Base-by-base conservation (phyloP, 768 basidiomycete species). In the Mycena vulgaris region DNA sequence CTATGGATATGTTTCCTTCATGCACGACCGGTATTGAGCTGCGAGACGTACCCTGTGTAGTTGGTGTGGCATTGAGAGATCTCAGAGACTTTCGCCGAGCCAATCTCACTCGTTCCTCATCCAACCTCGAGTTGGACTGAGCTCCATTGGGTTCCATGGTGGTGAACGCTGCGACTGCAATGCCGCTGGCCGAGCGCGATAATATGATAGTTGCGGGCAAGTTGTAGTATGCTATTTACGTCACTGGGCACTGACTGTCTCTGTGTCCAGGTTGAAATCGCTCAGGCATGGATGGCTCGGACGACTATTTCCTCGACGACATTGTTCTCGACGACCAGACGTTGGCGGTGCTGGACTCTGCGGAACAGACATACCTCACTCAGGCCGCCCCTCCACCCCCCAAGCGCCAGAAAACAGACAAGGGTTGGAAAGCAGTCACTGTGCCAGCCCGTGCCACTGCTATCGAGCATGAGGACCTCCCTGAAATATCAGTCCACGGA, bases 271-370 rank as follows among this genome's bases (percentile, higher is more conserved):
- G n/a, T n/a, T n/a, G n/a, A n/a, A n/a, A n/a, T n/a, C n/a, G n/a
- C n/a, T n/a, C n/a, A n/a, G 37, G 49, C 51, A 92, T 92, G 90
- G 81, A 87, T 74, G 88, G 87, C 80, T 89, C 87, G 33, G 93
- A 93, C 79, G 87, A 90, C 76, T 90, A 90, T 77, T 49, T 53
- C 31, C 84, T 86, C 78, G 83, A 84, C 72, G 91, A 90, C 63
- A 82, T 92, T 69, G 83, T 88, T 48, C 79, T 93, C 47, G 91
- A 93, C 75, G 90, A 88, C 59, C 82, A 87, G 68, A 84, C 89
- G 0, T 78, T 93, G 57, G 91, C 92, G 13, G 80, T 85, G 31
- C 84, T 93, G 23, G 91, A 93, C 72, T 82, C 85, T 63, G 86
- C 86, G 63, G 93, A 93, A 71, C 79, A 83, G 75, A 80, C 83